Conservation (phyloP, 148 eudicot species). For the Cornus kousa region DNA sequence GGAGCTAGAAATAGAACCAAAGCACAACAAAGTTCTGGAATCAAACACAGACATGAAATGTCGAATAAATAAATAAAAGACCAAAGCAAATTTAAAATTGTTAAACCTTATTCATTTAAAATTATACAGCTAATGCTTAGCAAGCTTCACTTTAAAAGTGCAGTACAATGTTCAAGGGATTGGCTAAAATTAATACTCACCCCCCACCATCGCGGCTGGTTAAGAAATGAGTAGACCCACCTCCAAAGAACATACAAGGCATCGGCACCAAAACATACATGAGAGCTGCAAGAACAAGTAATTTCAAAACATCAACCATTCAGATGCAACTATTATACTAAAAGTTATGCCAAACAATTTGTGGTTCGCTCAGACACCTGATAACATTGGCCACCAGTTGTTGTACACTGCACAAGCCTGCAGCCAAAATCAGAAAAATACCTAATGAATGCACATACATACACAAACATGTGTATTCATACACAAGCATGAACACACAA, state of each 20-base stretch:
- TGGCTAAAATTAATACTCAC: conserved; percentile 42
- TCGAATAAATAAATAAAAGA: background rate
- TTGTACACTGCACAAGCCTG: conserved; percentile 94
- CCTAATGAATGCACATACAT: background rate
- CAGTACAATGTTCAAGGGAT: background rate
- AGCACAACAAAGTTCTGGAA: background rate
- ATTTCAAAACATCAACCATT: conserved; percentile 9
- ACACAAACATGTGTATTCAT: background rate
- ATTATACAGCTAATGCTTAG: background rate
- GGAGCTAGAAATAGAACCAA: background rate
- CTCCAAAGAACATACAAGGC: conserved; percentile 99
- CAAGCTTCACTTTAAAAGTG: background rate
- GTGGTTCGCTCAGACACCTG: conserved; percentile 47
- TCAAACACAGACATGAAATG: background rate
- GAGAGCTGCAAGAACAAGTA: conserved; percentile 60
- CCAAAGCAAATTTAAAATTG: background rate
- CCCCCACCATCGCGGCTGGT: conserved; percentile 96
- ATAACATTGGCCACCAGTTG: conserved; percentile 99
- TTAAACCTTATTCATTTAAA: background rate
- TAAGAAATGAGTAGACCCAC: conserved; percentile 89
- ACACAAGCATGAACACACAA: conserved; percentile 8
- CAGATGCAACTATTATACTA: background rate
- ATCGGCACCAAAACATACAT: conserved; percentile 95
- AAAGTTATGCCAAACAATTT: background rate
- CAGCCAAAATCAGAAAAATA: conserved; percentile 18